phyloP scores from a whole-genome alignment of 139 green algal species.

The Limnomonas spitsbergensis region DNA sequence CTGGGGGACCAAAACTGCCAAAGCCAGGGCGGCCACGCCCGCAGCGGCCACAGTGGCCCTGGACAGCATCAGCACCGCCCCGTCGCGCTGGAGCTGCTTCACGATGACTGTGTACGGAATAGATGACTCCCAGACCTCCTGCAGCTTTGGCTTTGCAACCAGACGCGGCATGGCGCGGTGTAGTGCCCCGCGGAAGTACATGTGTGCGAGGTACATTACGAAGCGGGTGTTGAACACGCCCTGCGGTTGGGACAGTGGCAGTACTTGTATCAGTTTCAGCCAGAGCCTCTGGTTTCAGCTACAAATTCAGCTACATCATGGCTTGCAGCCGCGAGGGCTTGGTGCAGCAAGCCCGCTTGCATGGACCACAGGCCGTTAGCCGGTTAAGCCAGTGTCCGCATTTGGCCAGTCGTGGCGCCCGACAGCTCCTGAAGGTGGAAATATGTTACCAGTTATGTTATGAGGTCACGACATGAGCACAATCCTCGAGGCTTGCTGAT shows the following conservation, averaged over 20 bases:
- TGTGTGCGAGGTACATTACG: constrained; percentile 7
- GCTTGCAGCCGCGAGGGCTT: background rate
- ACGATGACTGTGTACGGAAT: too few relatives aligned
- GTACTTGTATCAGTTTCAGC: background rate
- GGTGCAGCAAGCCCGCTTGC: background rate
- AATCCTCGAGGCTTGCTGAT: too few relatives aligned
- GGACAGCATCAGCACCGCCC: too few relatives aligned
- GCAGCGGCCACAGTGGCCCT: too few relatives aligned
- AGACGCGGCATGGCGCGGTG: background rate
- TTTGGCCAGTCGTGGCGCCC: too few relatives aligned
- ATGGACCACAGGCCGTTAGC: too few relatives aligned
- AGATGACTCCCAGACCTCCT: background rate
- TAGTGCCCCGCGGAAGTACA: background rate
- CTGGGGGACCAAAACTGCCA: too few relatives aligned
- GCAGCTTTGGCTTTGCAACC: background rate
- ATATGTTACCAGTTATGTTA: too few relatives aligned
- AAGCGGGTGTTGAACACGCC: background rate
- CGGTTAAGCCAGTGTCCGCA: too few relatives aligned
- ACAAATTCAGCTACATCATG: background rate
- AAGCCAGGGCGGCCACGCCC: too few relatives aligned
- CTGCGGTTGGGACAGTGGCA: background rate
- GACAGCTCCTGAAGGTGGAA: background rate
- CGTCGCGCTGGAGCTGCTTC: too few relatives aligned
- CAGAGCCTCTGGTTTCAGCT: background rate
- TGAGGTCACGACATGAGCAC: too few relatives aligned